Evolutionary conservation across 2,329 filamentous ascomycete species (phyloP).

Genomic region (Didymella keratinophila): DNA sequence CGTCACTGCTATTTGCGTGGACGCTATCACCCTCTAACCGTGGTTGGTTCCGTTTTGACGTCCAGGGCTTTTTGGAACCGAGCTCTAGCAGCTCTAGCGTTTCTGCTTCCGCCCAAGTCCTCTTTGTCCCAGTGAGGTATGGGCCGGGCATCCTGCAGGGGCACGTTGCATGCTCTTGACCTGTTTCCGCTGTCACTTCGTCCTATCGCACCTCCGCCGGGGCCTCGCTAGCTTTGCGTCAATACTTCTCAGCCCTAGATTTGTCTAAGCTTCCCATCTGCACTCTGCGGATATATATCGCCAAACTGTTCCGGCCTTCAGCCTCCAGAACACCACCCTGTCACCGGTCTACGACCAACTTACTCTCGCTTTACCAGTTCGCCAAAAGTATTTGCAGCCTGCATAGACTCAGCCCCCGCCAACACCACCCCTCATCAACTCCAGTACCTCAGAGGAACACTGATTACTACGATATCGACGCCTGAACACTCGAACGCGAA

Average conservation of each 20-base stretch:
- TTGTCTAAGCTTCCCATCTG: slow-evolving; percentile 42
- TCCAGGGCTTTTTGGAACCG: slow-evolving; percentile 39
- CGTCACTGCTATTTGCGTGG: slow-evolving; percentile 50
- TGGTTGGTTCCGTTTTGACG: slow-evolving; percentile 42
- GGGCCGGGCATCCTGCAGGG: slow-evolving; percentile 38
- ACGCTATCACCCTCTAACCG: slow-evolving; percentile 31
- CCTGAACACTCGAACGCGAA: slow-evolving; percentile 25
- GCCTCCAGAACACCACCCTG: slow-evolving; percentile 38
- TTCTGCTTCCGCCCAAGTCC: slow-evolving; percentile 42
- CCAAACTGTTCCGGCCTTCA: slow-evolving; percentile 36
- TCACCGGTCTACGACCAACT: slow-evolving; percentile 46
- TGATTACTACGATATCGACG: slow-evolving; percentile 21
- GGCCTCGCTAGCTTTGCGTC: slow-evolving; percentile 21
- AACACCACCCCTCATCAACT: slow-evolving; percentile 28
- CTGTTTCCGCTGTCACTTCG: slow-evolving; percentile 23
- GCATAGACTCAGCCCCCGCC: slow-evolving; percentile 46
- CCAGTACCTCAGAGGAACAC: slow-evolving; percentile 22
- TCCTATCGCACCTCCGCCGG: slow-evolving; percentile 22
- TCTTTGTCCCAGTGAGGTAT: slow-evolving; percentile 50
- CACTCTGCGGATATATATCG: slow-evolving; percentile 47
- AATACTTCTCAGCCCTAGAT: slow-evolving; percentile 25
- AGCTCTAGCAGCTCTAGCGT: slow-evolving; percentile 50
- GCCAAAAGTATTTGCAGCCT: slow-evolving; percentile 40
- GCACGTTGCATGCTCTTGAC: slow-evolving; percentile 38
- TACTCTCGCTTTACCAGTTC: slow-evolving; percentile 43